Evolutionary conservation across 192 early-diverging fungal species (phyloP).

Genomic region (Rhizophagus clarus): DNA sequence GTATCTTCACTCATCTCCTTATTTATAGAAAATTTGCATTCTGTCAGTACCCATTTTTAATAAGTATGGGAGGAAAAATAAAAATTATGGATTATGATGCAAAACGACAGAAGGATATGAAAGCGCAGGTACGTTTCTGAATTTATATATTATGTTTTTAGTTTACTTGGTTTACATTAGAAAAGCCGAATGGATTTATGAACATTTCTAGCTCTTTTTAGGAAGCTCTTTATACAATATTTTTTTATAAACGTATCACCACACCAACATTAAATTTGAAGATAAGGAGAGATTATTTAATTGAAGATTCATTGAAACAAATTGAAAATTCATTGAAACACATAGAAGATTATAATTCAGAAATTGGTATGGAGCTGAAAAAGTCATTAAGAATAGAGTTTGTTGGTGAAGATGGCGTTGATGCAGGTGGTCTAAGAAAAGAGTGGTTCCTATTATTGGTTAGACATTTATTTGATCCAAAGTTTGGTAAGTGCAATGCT

Average conservation of each 20-base stretch:
- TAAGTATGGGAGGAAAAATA: constrained; percentile 76
- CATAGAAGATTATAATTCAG: constrained; percentile 46
- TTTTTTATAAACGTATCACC: constrained; percentile 51
- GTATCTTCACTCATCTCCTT: not conserved
- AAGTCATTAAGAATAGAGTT: constrained; percentile 93
- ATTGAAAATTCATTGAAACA: constrained; percentile 66
- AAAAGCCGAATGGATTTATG: constrained; percentile 16
- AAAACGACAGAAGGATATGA: constrained; percentile 74
- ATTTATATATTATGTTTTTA: not conserved
- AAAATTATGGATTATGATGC: constrained; percentile 78
- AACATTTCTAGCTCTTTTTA: constrained; percentile 32
- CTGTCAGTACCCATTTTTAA: constrained; percentile 82
- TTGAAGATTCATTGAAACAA: constrained; percentile 77
- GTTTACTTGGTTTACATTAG: constrained; percentile 28
- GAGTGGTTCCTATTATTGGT: constrained; percentile 97
- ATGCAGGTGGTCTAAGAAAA: constrained; percentile 95
- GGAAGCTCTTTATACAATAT: constrained; percentile 62
- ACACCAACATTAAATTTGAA: constrained; percentile 64
- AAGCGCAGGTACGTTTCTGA: constrained; percentile 43
- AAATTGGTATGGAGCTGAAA: constrained; percentile 79
- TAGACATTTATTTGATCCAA: constrained; percentile 89
- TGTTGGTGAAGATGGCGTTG: constrained; percentile 92
- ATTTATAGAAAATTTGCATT: constrained; percentile 69
- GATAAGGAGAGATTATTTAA: constrained; percentile 64
- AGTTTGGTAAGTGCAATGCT: constrained; percentile 61